Evolutionary conservation across 208 protist genomes (phyloP), one percentile per base, ranked within the genome.

Genomic region (Baffinella frigidus): DNA sequence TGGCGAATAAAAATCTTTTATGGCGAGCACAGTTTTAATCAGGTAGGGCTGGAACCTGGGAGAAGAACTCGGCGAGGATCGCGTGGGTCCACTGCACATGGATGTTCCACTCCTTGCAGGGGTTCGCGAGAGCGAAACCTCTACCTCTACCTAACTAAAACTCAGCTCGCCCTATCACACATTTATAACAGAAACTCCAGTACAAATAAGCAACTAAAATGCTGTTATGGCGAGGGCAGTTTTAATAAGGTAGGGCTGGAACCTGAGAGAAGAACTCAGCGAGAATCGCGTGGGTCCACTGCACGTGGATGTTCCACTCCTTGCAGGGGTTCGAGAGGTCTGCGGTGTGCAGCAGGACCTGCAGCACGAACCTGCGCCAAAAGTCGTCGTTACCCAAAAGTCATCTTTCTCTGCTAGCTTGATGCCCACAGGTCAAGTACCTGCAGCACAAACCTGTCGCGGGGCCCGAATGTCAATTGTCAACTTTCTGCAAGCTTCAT

Each of bases 251-350:
- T 9, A 73, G n/a, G 71, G 71, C 38, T 4, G 7, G 10, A 20
- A 87, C 80, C 80, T 90, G 83, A 11, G 83, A 90, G 56, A 90
- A 90, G 43, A 90, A 90, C 41, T 90, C 83, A 39, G 83, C 83
- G 30, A 90, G 36, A 36, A 90, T 90, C 5, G 83, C 83, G 56
- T 90, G 83, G 3, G 83, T 90, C 83, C 83, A 90, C 83, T 90
- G 83, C 35, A 90, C 48, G 64, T 90, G 83, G 36, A 73, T 90
- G 27, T 90, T 72, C 83, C 83, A 87, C 10, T n/a, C 3, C 39
- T 87, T 80, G 71, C 71, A 80, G 27, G 83, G 83, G 56, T 90
- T 90, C 11, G 44, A 67, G 56, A 90, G 83, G 56, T 90, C 83
- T 5, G 83, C 83, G n/a, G 83, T 17, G 30, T 90, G 83, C 20